Percentiles rank a stretch among this genome's conserved stretches.
Evolutionary conservation across 768 basidiomycete species (phyloP).

Genomic region (Collybia sordida): DNA sequence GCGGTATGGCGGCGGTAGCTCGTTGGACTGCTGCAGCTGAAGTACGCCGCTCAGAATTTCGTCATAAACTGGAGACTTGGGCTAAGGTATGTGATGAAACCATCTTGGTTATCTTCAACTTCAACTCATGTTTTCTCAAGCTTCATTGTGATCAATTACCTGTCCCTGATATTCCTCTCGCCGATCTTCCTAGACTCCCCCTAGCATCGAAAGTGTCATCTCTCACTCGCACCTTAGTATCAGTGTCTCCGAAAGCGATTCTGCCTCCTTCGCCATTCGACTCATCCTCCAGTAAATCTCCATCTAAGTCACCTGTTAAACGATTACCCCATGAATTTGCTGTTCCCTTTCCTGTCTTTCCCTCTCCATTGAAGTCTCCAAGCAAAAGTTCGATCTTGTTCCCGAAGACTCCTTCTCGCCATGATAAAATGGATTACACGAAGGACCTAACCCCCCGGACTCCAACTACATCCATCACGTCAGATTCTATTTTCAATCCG

Average conservation of each 20-base stretch:
- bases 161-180: constrained; percentile 62
- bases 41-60: constrained; percentile 56
- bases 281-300: constrained; percentile 34
- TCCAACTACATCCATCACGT: constrained; percentile 34
- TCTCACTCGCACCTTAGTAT: constrained; percentile 69
- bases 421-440: constrained; percentile 35
- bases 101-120: neutral
- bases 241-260: constrained; percentile 67
- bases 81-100: constrained; percentile 42
- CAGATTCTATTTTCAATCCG: constrained; percentile 41
- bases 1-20: constrained; percentile 88
- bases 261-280: constrained; percentile 40
- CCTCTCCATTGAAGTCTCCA: constrained; percentile 38
- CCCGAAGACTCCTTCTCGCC: constrained; percentile 67
- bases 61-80: constrained; percentile 65
- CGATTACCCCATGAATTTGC: constrained; percentile 28
- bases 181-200: constrained; percentile 63
- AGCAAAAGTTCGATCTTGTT: constrained; percentile 50
- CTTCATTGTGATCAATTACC: constrained; percentile 41
- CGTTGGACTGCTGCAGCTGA: constrained; percentile 79
- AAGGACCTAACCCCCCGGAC: constrained; percentile 47
- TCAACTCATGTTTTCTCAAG: constrained; percentile 30
- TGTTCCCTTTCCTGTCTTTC: constrained; percentile 50
- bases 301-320: constrained; percentile 30
- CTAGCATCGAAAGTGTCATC: constrained; percentile 56